A percentile compares a stretch with the other conserved stretches of the same genome.
Evolutionary conservation across 352 stramenopile species (phyloP).

Genomic region (Globisporangium acanthophoron): DNA sequence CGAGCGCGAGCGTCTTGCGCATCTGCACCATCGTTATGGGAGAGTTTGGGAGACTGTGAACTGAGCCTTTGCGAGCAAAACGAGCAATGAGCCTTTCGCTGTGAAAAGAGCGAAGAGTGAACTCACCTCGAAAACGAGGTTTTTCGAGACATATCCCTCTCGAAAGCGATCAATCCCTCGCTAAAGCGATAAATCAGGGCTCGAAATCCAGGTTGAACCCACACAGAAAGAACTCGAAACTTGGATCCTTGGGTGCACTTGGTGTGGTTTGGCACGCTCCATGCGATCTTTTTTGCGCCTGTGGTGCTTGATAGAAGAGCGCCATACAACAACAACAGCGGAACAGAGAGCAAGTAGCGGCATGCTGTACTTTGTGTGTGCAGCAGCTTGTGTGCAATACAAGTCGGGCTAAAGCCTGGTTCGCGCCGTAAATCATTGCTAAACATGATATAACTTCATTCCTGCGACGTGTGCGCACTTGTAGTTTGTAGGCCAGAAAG

Average conservation of each 20-base stretch:
- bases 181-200: not conserved
- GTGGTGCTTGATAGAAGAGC: too few species aligned
- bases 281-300: not conserved
- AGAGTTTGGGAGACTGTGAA: not conserved
- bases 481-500: not conserved
- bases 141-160: not conserved
- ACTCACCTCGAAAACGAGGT: conserved; percentile 1
- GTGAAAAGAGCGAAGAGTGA: not conserved
- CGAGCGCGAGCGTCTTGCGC: conserved; percentile 16
- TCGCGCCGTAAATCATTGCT: not conserved
- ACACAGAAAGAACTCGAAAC: not conserved
- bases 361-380: too few species aligned
- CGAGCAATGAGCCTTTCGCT: not conserved
- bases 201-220: not conserved
- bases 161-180: not conserved
- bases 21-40: conserved; percentile 10
- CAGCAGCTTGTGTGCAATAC: not conserved
- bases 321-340: too few species aligned
- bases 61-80: conserved; percentile 1
- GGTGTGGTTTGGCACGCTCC: not conserved
- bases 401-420: not conserved
- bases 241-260: not conserved
- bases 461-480: not conserved
- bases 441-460: not conserved
- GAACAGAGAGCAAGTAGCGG: too few species aligned